Conservation (phyloP, 1,284 basidiomycete species). For the Cystobasidiaceae sp. region DNA sequence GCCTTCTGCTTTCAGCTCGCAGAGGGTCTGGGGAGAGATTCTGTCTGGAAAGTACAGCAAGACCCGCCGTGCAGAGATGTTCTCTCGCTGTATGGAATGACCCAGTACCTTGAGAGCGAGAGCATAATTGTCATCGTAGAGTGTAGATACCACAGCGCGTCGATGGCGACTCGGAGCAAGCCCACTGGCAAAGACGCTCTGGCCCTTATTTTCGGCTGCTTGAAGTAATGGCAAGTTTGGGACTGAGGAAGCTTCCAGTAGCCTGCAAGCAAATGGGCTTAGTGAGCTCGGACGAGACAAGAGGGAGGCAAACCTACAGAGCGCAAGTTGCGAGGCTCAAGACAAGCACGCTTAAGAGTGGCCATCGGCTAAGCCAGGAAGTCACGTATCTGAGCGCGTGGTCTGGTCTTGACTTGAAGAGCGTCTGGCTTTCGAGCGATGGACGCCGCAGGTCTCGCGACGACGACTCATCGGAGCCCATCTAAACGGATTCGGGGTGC, state of each 20-base stretch:
- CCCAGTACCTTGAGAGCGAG: conserved; percentile 2
- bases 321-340: no score
- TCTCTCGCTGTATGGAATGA: conserved; percentile 2
- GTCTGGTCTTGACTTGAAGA: no score
- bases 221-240: no score
- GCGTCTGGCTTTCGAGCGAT: conserved; percentile 2
- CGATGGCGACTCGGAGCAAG: background rate
- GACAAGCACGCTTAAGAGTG: no score
- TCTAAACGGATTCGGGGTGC: no score
- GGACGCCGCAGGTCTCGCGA: background rate
- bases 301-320: no score
- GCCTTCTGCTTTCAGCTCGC: background rate
- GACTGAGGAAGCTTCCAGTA: no score
- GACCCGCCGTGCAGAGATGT: conserved; percentile 3
- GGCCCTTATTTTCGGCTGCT: background rate
- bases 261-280: no score
- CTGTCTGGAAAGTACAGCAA: conserved; percentile 13
- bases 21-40: background rate
- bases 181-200: background rate
- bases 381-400: no score
- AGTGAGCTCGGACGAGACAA: no score
- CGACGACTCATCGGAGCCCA: no score
- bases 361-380: no score
- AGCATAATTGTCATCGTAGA: conserved; percentile 19
- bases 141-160: conserved; percentile 9